Evolutionary conservation across 169 alveolate species (phyloP).

Genomic region (Hepatocystis sp.): DNA sequence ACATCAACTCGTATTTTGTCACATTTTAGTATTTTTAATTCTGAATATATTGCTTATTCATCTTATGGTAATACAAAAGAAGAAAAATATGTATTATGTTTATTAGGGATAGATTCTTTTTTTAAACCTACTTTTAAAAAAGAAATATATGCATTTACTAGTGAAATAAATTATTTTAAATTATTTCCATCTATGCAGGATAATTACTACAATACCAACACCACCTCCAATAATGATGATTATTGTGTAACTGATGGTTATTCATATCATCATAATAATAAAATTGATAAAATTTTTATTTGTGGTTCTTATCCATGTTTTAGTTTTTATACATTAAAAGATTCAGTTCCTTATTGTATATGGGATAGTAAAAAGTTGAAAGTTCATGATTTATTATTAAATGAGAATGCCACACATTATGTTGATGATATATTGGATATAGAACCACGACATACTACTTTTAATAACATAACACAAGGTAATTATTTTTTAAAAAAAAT

Average conservation of each 20-base stretch:
- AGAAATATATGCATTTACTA: conserved; percentile 31
- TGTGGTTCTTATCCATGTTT: conserved; percentile 62
- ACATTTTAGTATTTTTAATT: conserved; percentile 66
- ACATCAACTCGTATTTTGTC: conserved; percentile 64
- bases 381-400: conserved; percentile 52
- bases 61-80: conserved; percentile 63
- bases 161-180: conserved; percentile 68
- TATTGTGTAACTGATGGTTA: conserved; percentile 17
- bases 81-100: conserved; percentile 41
- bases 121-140: conserved; percentile 57
- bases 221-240: conserved; percentile 2
- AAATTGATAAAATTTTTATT: conserved; percentile 73
- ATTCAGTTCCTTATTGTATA: conserved; percentile 53
- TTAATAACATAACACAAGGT: conserved; percentile 73
- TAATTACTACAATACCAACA: not conserved
- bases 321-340: conserved; percentile 65
- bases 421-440: conserved; percentile 58
- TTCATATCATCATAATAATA: conserved; percentile 61
- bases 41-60: conserved; percentile 73
- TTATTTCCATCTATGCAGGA: conserved; percentile 52
- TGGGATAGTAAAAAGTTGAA: conserved; percentile 74
- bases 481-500: conserved; percentile 64
- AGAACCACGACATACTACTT: conserved; percentile 64
- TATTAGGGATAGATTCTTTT: conserved; percentile 51
- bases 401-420: conserved; percentile 26